Percentiles rank a stretch among this genome's conserved stretches.
phyloP scores from a whole-genome alignment of 345 rosid species.

The Pugionium dolabratum region DNA sequence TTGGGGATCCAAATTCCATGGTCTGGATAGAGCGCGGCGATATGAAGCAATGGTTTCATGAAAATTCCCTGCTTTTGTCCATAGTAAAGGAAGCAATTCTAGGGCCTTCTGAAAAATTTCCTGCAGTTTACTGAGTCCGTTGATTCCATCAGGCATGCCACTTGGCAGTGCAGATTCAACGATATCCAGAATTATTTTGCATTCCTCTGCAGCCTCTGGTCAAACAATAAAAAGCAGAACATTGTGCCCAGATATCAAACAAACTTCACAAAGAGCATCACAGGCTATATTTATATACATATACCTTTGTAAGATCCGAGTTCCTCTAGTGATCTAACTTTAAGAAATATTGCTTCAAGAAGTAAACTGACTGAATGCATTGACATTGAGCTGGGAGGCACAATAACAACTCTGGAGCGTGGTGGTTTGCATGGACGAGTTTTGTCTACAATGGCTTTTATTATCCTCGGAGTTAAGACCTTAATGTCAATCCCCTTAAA shows the following conservation, averaged over 20 bases:
- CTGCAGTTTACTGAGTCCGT: constrained; percentile 72
- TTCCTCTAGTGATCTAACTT: constrained; percentile 79
- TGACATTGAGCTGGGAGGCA: constrained; percentile 61
- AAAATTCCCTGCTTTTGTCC: constrained; percentile 69
- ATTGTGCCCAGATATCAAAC: not conserved
- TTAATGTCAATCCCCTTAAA: constrained; percentile 83
- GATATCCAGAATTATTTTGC: constrained; percentile 65
- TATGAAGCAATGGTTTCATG: constrained; percentile 72
- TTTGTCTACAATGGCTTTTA: constrained; percentile 62
- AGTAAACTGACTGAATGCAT: constrained; percentile 91
- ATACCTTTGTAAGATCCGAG: constrained; percentile 69
- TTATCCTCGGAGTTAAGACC: constrained; percentile 68
- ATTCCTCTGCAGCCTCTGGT: constrained; percentile 93
- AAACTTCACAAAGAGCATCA: not conserved
- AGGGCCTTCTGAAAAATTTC: constrained; percentile 81
- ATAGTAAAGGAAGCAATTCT: constrained; percentile 73
- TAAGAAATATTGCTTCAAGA: constrained; percentile 85
- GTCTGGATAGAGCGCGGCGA: constrained; percentile 70
- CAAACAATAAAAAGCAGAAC: constrained; percentile 37
- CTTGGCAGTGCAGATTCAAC: constrained; percentile 75
- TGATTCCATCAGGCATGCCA: constrained; percentile 61
- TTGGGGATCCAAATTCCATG: constrained; percentile 84
- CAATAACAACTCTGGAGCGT: constrained; percentile 52
- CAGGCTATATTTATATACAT: not conserved
- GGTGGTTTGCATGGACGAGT: constrained; percentile 55